Conservation (phyloP, 1,284 basidiomycete species). For the Xanthoconium separans region DNA sequence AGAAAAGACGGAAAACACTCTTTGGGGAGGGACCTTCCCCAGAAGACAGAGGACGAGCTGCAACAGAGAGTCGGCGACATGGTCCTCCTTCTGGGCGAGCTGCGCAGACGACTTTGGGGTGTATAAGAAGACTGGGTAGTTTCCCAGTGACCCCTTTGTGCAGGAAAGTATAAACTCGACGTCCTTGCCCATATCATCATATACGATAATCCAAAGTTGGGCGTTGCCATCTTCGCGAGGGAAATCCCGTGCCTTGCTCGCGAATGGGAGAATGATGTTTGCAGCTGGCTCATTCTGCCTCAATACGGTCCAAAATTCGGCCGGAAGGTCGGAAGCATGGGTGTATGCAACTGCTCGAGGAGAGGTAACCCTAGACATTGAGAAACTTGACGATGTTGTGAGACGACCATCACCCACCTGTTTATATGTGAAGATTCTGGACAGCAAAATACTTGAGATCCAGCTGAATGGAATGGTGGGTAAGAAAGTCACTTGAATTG, state of each 20-base stretch:
- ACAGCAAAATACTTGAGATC: not conserved
- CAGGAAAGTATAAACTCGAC: constrained; percentile 60
- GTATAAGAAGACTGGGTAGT: constrained; percentile 59
- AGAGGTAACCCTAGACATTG: constrained; percentile 13
- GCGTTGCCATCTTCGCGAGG: constrained; percentile 26
- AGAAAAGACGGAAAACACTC: constrained; percentile 70
- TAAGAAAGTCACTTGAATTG: not conserved
- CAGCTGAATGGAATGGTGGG: not conserved
- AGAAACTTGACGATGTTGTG: not conserved
- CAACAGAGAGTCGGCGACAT: constrained; percentile 35
- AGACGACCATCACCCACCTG: not conserved
- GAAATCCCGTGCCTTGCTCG: constrained; percentile 22
- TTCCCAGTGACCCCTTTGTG: constrained; percentile 50
- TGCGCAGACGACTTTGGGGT: constrained; percentile 37
- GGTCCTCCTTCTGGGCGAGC: constrained; percentile 22
- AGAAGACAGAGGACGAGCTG: constrained; percentile 36
- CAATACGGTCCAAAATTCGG: constrained; percentile 40
- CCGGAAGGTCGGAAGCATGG: constrained; percentile 28
- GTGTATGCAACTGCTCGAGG: constrained; percentile 4
- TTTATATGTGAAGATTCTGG: constrained; percentile 14
- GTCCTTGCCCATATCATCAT: constrained; percentile 19
- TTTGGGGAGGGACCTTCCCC: constrained; percentile 29
- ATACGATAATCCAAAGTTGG: constrained; percentile 53
- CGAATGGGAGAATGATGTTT: constrained; percentile 57
- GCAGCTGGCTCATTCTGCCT: constrained; percentile 41